Evolutionary conservation across 1,284 basidiomycete genomes (phyloP), one percentile per base, ranked within the genome.

Genomic region (Malassezia caprae): DNA sequence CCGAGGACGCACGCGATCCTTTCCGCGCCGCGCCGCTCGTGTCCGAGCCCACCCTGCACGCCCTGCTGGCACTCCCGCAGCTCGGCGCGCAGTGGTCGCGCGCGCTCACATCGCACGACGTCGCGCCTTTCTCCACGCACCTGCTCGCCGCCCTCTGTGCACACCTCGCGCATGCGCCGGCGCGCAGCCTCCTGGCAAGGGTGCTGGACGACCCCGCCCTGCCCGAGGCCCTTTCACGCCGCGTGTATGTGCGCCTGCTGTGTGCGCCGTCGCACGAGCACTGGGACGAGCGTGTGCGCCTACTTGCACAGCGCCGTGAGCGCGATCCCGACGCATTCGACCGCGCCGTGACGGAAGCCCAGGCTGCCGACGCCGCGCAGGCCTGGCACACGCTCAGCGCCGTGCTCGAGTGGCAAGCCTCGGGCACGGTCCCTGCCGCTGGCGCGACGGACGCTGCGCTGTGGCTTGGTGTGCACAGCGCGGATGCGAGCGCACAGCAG

Each of bases 391-490:
- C 53, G 1, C 46, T 68, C 4, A 53, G 62, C 48, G 62, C 64
- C 0, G 61, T 68, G 10, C 54, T 70, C 15, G 56, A 60, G 2
- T 35, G 60, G 44, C 59, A 67, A 35, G 63, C 62, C 10, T 59
- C 62, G 23, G 52, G 58, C 24, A 41, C 49, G 3, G 54, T 64
- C 8, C 45, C 48, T 23, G 48, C 57, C 21, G 53, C 59, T 24
- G 54, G 59, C 43, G 40, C 46, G 48, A 49, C 32, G 49, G 37
- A 61, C 28, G 56, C 55, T n/a, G 57, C 65, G 10, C 53, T 67
- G 15, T 72, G 66, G 65, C 64, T 72, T 42, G 65, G 62, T 10
- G 60, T 72, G 32, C 65, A 72, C 49, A 60, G 61, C 21, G 55
- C 62, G 21, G 65, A 68, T 26, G 51, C 59, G 8, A 56, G 62